Evolutionary conservation across 2,329 filamentous ascomycete species (phyloP).

Genomic region (Paraphaeosphaeria sporulosa): DNA sequence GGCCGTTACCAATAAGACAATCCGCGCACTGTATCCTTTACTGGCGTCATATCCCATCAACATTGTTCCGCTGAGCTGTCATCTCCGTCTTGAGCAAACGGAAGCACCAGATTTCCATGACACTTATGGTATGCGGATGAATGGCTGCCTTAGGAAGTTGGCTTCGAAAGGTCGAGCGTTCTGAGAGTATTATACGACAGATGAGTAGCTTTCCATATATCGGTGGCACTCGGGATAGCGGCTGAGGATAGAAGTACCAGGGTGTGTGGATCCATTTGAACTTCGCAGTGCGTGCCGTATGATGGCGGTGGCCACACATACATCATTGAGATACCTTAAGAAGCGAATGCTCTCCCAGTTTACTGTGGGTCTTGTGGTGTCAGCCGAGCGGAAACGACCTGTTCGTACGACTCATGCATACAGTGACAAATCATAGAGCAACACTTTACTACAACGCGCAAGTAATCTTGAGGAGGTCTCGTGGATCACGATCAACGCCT

Average conservation of each 20-base stretch:
- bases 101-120: background rate
- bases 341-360: background rate
- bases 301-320: background rate
- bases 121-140: background rate
- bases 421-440: background rate
- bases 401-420: background rate
- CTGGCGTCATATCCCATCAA: background rate
- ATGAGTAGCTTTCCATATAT: background rate
- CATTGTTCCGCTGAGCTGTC: background rate
- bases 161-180: background rate
- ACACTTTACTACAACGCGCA: too few relatives aligned
- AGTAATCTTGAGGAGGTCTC: background rate
- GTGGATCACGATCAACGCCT: background rate
- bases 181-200: background rate
- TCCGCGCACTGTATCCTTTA: background rate
- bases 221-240: background rate
- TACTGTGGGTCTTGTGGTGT: background rate
- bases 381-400: constrained; percentile 7
- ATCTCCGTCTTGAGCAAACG: constrained; percentile 5
- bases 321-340: background rate
- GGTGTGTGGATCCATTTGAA: background rate
- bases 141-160: background rate
- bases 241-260: background rate
- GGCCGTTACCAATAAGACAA: background rate
- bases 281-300: background rate